Evolutionary conservation across 805 yeast species (phyloP), one percentile per base, ranked within the genome.

Genomic region (Yueomyces sinensis): DNA sequence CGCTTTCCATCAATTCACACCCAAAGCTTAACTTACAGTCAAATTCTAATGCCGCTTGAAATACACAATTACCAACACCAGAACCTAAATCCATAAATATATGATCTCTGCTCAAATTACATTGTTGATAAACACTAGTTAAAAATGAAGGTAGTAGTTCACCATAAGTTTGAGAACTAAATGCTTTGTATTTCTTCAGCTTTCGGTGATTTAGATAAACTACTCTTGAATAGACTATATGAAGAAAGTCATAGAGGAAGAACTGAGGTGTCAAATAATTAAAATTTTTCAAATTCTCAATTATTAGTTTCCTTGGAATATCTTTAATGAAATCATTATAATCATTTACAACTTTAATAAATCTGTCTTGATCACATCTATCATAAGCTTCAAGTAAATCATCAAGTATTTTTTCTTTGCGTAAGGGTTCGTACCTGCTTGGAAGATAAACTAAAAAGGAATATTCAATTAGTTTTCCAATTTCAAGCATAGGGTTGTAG

Each of bases 1-100:
- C 94, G 43, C 77, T 76, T 14, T 69, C 70, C 94, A 86, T 86
- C 32, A 87, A 70, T 52, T 87, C 96, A 56, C 89, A 82, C 1
- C 96, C 96, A 48, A 82, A 83, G 54, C 94, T 77, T 18, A 48
- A 16, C 35, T 65, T 65, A 40, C 86, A 80, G 2, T 95, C 94
- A 51, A 72, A 74, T 47, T 86, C 94, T 25, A 87, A 55, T 0
- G 95, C 84, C 0, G 95, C 93, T 53, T 86, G 95, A 29, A 86
- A 67, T 0, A 81, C 78, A 38, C 95, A 83, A 50, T 87, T 87
- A 0, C 95, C 96, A 13, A 87, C 95, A 13, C 96, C 96, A 0
- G 94, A 83, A 0, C 96, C 96, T 17, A 87, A 62, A 56, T 87
- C 96, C 41, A 87, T 74, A 47, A 84, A 86, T n/a, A 63, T 69